These are phyloP conservation scores for Scutellaria barbata DNA, from an alignment of 257 asterid genomes.

Conservation along the genomic window DNA sequence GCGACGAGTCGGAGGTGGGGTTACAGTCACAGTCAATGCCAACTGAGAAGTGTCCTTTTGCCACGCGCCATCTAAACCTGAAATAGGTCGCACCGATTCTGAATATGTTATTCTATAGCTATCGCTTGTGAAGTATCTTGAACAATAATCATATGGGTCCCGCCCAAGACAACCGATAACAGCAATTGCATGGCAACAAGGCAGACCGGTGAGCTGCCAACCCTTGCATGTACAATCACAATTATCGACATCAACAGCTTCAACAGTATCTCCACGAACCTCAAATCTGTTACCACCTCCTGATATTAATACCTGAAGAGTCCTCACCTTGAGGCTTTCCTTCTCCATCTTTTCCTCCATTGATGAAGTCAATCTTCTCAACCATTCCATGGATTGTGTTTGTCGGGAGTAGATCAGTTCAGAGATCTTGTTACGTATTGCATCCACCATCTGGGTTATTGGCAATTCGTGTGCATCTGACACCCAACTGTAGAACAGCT, in stretches of 20 bases:
- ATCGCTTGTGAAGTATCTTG: slow-evolving; percentile 68
- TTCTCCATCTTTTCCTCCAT: slow-evolving; percentile 80
- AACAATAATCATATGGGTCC: slow-evolving; percentile 70
- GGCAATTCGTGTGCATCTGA: slow-evolving; percentile 93
- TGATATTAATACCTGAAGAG: slow-evolving; percentile 51
- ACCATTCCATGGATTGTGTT: slow-evolving; percentile 67
- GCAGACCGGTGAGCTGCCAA: slow-evolving; percentile 85
- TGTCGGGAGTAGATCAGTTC: slow-evolving; percentile 67
- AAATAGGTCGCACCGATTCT: slow-evolving; percentile 67
- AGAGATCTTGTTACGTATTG: slow-evolving; percentile 68
- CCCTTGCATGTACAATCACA: slow-evolving; percentile 73
- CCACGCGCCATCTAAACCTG: slow-evolving; percentile 49
- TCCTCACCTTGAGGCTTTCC: slow-evolving; percentile 60
- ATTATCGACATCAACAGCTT: slow-evolving; percentile 67
- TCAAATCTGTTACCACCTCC: slow-evolving; percentile 58
- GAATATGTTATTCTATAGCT: slow-evolving; percentile 77
- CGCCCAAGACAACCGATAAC: slow-evolving; percentile 60
- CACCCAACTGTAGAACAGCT: slow-evolving; percentile 83
- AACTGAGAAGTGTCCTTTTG: slow-evolving; percentile 50
- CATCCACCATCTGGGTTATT: slow-evolving; percentile 91
- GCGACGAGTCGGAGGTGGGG: slow-evolving; percentile 94
- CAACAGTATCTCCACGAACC: slow-evolving; percentile 77
- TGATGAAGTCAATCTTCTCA: slow-evolving; percentile 73
- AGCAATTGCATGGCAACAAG: slow-evolving; percentile 86
- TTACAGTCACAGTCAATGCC: slow-evolving; percentile 73